Base-by-base conservation (phyloP, 202 grass and related monocot species). In the Dendrocalamus latiflorus region DNA sequence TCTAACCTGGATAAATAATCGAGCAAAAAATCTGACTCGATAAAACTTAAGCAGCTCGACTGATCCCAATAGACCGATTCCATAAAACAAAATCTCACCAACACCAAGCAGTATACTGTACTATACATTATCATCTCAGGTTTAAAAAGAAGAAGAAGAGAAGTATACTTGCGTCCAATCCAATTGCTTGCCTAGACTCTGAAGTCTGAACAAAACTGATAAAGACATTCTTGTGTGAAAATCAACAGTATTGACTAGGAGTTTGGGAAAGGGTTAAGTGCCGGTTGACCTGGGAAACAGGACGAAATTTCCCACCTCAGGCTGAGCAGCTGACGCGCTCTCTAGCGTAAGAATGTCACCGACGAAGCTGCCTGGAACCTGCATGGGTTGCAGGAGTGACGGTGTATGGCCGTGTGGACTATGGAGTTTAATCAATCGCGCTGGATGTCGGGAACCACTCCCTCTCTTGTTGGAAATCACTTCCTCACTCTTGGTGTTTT, bases 281-380 rank as follows among this genome's bases (percentile, higher is more conserved):
- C 49, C 20, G 51, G 69, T 47, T 73, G 84, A 79, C 76, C 68
- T 17, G 16, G 33, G 44, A 39, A 78, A 54, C 59, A 54, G n/a
- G 5, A 22, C 45, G 47, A 51, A 55, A 3, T 9, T 9, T 83
- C 37, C 80, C 43, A 53, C 14, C 28, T 54, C 55, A 26, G 17
- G 2, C 67, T 17, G 21, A 42, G 20, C 9, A 14, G 67, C 39
- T 72, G 41, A 81, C 43, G 8, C 43, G 60, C 56, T 67, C 81
- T 21, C 16, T 25, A 10, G 58, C 68, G 1, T 4, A 34, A 72
- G 12, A 36, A 77, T 17, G 12, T 56, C 83, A 25, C 47, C 67
- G 60, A 6, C 59, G 69, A 74, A 80, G 60, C 15, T 74, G 69
- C 84, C n/a, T 2, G 59, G 84, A 86, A 74, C 13, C 48, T 86